Percentiles rank a stretch among this genome's conserved stretches.
These are phyloP conservation scores for peach (Prunus persica) DNA, from an alignment of 306 rosid species.

Conservation along the genomic window DNA sequence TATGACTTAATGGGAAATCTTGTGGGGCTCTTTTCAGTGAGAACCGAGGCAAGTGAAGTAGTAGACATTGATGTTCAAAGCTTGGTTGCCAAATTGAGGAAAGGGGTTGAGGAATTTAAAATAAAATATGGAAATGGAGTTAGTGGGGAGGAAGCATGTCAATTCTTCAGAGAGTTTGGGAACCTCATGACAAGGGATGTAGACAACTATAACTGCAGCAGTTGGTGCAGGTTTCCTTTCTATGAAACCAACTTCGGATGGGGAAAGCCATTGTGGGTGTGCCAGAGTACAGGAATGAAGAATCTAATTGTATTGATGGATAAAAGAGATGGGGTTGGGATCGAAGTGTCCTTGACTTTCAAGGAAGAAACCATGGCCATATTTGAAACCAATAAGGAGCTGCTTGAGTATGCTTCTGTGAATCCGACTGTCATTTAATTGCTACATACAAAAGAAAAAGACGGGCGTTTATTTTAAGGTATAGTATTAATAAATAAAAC, in stretches of 20 bases:
- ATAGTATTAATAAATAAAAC: too few species aligned
- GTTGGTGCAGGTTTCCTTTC: neutral
- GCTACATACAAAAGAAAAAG: neutral
- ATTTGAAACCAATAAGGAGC: slow-evolving; percentile 5
- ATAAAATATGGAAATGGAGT: neutral
- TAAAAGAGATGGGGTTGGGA: slow-evolving; percentile 17
- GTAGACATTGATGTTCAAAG: neutral
- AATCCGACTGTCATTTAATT: slow-evolving; percentile 1
- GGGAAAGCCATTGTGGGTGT: slow-evolving; percentile 21
- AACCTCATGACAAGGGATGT: slow-evolving; percentile 35
- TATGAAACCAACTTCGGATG: neutral
- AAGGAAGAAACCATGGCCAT: neutral
- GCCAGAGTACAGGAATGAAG: neutral
- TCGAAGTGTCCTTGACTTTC: slow-evolving; percentile 1
- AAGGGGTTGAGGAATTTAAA: neutral
- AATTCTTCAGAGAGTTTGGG: neutral
- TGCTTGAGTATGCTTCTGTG: slow-evolving; percentile 12
- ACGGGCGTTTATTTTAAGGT: too few species aligned
- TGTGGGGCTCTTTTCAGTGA: too few species aligned
- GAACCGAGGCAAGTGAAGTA: neutral
- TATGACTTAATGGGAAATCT: too few species aligned
- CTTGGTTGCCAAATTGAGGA: neutral
- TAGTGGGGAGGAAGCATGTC: neutral
- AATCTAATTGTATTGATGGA: slow-evolving; percentile 15
- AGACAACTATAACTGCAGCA: neutral